Evolutionary conservation across 2,329 filamentous ascomycete species (phyloP).

Genomic region (Aspergillus latus): DNA sequence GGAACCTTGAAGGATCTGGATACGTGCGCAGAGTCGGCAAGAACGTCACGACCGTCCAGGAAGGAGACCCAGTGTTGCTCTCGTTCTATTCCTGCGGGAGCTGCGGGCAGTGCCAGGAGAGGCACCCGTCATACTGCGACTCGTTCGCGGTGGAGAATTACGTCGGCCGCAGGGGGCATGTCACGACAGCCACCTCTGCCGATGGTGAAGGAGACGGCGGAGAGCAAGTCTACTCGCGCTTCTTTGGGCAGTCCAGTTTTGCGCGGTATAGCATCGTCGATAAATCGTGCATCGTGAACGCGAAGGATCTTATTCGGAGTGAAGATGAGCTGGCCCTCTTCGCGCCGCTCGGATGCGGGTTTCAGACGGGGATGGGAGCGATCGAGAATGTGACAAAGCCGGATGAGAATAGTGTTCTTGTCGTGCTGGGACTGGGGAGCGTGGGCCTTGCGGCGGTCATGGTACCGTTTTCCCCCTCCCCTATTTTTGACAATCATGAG

Average conservation of each 20-base stretch:
- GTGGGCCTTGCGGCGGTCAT: constrained; percentile 51
- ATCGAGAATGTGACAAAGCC: constrained; percentile 43
- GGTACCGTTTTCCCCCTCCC: constrained; percentile 24
- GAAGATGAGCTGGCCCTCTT: constrained; percentile 23
- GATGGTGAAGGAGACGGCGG: background rate
- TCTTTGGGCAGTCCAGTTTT: constrained; percentile 36
- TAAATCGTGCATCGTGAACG: constrained; percentile 12
- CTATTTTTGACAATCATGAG: background rate
- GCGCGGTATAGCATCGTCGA: constrained; percentile 25
- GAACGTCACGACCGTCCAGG: constrained; percentile 13
- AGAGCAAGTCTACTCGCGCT: constrained; percentile 11
- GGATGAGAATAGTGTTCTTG: constrained; percentile 37
- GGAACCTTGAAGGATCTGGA: constrained; percentile 18
- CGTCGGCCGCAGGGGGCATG: constrained; percentile 2
- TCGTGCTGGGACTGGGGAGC: constrained; percentile 48
- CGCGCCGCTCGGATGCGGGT: constrained; percentile 31
- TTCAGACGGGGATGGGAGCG: constrained; percentile 35
- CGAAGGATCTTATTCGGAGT: constrained; percentile 20
- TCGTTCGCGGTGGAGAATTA: constrained; percentile 16
- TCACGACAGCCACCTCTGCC: background rate
- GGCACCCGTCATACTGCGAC: constrained; percentile 32
- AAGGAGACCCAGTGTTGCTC: constrained; percentile 34
- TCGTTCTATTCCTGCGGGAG: constrained; percentile 35
- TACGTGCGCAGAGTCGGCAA: constrained; percentile 17
- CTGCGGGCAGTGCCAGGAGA: constrained; percentile 32